Percentiles rank a stretch among this genome's conserved stretches.
Evolutionary conservation across 305 asterid species (phyloP).

Genomic region (Fraxinus nigra): DNA sequence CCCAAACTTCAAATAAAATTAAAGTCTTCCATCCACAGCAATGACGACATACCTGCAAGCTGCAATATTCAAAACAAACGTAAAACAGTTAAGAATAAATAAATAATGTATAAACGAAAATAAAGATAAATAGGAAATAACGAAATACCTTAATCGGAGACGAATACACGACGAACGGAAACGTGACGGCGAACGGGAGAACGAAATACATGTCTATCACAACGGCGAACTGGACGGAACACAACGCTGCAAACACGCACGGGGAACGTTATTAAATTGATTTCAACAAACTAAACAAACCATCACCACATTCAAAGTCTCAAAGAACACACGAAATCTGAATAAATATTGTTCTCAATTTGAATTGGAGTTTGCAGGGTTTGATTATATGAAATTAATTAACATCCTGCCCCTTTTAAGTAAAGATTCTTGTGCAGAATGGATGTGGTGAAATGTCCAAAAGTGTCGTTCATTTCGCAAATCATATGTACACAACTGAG

Average conservation of each 20-base stretch:
- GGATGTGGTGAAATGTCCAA: constrained; percentile 31
- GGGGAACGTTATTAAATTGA: constrained; percentile 19
- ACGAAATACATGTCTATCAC: neutral
- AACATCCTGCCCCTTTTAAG: neutral
- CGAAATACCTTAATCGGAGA: constrained; percentile 21
- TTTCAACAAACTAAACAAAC: constrained; percentile 9
- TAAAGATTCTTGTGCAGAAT: constrained; percentile 11
- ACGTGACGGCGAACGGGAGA: constrained; percentile 18
- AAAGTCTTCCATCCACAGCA: neutral
- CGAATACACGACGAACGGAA: constrained; percentile 8
- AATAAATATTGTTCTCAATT: constrained; percentile 13
- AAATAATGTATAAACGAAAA: neutral
- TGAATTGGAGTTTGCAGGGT: constrained; percentile 17
- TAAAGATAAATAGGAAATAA: neutral
- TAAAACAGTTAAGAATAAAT: neutral
- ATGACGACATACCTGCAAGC: constrained; percentile 23
- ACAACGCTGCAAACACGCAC: constrained; percentile 28
- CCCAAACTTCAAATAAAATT: constrained; percentile 16
- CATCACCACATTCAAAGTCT: constrained; percentile 9
- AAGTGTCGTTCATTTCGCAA: constrained; percentile 41
- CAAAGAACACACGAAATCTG: constrained; percentile 19
- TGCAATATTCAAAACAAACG: constrained; percentile 3
- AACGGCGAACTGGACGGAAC: constrained; percentile 9
- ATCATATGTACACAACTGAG: constrained; percentile 64
- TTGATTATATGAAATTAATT: constrained; percentile 16